Base-by-base conservation (phyloP, 495 filamentous ascomycete species). In the Neurospora sp. region DNA sequence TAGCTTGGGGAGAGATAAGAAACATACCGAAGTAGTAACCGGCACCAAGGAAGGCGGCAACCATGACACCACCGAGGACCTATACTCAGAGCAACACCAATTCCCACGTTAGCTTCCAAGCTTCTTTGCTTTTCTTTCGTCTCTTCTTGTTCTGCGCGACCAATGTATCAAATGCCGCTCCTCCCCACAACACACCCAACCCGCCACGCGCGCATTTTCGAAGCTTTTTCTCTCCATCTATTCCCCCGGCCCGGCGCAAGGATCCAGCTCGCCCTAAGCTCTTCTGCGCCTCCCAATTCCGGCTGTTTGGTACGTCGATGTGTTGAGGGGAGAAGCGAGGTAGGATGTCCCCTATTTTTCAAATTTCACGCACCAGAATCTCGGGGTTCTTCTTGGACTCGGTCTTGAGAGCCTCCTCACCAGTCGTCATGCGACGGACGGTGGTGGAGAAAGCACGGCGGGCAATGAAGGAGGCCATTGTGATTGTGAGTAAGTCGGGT, bases 21-120 rank as follows among this genome's bases (percentile, higher is more conserved):
- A 42, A 75, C 81, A 73, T 85, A 91, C 89, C 89, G 75, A 94
- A 93, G 84, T 92, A 91, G 89, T 89, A 97, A 78, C 96, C 96
- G 72, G 92, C 96, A 79, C 96, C 88, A 72, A 89, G 88, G 78
- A 97, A 92, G 78, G 92, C 92, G 80, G 90, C 89, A 73, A 92
- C 90, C 96, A 99, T 98, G 77, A 99, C 91, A 78, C 89, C 92
- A 74, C 94, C 86, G 70, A 99, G 90, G 77, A 97, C 89, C 96
- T 99, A 76, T 75, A 40, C 38, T 68, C 40, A 9, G 20, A 37
- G 48, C 38, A 74, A 40, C 16, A 22, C 68, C 22, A 27, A 69
- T 40, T 42, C 59, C 39, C 70, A 37, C 72, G 76, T 80, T 73
- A 82, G 77, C 73, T 61, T 70, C 31, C 31, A 37, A 41, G 40